phyloP scores from a whole-genome alignment of 1,284 basidiomycete genomes.

The Leccinum pachyderme region DNA sequence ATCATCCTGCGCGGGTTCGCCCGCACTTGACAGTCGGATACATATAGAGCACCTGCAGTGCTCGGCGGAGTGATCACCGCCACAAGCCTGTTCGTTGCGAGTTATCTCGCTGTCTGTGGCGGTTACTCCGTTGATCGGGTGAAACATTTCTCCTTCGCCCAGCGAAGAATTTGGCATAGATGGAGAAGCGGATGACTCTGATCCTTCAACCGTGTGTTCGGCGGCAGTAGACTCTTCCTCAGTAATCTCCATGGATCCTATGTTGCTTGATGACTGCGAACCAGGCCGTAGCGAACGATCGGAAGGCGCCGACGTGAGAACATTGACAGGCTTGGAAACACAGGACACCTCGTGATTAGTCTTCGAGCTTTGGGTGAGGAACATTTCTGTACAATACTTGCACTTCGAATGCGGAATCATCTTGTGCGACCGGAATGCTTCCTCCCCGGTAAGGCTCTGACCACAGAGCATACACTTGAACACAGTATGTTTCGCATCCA shows the following conservation, averaged over 20 bases:
- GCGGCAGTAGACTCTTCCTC: background rate
- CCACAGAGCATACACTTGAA: conserved; percentile 11
- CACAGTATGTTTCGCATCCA: conserved; percentile 12
- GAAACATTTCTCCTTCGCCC: conserved; percentile 14
- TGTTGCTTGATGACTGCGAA: background rate
- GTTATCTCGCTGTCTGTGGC: background rate
- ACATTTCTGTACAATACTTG: conserved; percentile 9
- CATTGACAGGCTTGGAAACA: background rate
- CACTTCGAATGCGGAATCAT: conserved; percentile 11
- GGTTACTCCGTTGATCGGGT: conserved; percentile 1
- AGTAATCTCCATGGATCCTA: background rate
- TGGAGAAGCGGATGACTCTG: background rate
- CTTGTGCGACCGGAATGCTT: conserved; percentile 11
- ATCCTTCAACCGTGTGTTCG: background rate
- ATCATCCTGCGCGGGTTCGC: background rate
- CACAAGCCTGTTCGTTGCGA: background rate
- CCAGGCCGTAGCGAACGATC: background rate
- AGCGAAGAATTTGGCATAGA: conserved; percentile 6
- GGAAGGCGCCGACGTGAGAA: no score
- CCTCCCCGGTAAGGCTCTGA: conserved; percentile 1
- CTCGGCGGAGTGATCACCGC: background rate
- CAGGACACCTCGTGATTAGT: conserved; percentile 14
- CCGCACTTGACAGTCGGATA: background rate
- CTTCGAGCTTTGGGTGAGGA: background rate
- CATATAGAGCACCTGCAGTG: conserved; percentile 13